phyloP scores from a whole-genome alignment of 768 basidiomycete species.

The Kwoniella sp. region DNA sequence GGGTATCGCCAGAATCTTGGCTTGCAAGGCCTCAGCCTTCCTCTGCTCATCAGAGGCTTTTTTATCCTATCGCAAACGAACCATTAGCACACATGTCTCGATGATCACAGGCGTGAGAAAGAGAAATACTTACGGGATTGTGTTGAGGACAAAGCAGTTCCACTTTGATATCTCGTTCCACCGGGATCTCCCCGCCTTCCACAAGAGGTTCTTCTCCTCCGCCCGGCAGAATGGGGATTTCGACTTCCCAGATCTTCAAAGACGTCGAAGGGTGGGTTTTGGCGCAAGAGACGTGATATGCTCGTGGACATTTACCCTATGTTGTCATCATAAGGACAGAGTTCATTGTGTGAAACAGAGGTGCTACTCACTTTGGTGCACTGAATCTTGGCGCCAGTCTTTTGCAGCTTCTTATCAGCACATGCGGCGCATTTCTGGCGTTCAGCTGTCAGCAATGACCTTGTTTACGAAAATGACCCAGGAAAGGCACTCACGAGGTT shows the following conservation, averaged over 20 bases:
- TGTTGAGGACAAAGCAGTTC: slow-evolving; percentile 82
- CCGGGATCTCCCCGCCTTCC: slow-evolving; percentile 26
- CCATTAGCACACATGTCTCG: too few species aligned
- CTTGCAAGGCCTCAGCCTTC: slow-evolving; percentile 72
- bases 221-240: slow-evolving; percentile 19
- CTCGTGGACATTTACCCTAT: slow-evolving; percentile 81
- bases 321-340: neutral
- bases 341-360: neutral
- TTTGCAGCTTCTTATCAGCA: slow-evolving; percentile 61
- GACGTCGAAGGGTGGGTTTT: slow-evolving; percentile 58
- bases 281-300: slow-evolving; percentile 92
- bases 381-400: slow-evolving; percentile 63
- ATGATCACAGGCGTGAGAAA: neutral
- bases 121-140: slow-evolving; percentile 75
- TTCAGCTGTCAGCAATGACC: neutral
- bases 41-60: slow-evolving; percentile 73
- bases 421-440: slow-evolving; percentile 89
- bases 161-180: slow-evolving; percentile 70
- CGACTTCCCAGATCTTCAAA: slow-evolving; percentile 46
- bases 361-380: slow-evolving; percentile 66
- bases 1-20: slow-evolving; percentile 70
- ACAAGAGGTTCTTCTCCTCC: slow-evolving; percentile 32
- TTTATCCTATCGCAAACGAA: slow-evolving; percentile 66
- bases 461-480: neutral
- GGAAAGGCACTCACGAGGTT: slow-evolving; percentile 66